Percentiles rank a stretch among this genome's conserved stretches.
phyloP scores from a whole-genome alignment of 2,329 filamentous ascomycete species.

The Phyllosticta citribraziliensis region DNA sequence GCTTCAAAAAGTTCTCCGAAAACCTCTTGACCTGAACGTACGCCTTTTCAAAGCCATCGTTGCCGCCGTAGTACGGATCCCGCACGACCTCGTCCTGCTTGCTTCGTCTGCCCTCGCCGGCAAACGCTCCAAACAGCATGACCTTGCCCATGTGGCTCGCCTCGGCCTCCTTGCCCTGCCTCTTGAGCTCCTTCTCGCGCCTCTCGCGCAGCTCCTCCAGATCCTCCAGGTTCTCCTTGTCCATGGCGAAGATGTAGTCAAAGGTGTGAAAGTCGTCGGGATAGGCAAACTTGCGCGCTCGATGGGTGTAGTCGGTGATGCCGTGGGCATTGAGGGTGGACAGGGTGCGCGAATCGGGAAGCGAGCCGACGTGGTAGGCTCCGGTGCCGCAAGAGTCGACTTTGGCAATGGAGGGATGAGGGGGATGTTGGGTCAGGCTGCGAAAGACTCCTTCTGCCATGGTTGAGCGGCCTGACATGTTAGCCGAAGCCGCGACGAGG shows the following conservation, averaged over 20 bases:
- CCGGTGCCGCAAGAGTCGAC: slow-evolving; percentile 89
- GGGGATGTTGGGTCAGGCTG: slow-evolving; percentile 46
- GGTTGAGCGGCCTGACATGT: slow-evolving; percentile 54
- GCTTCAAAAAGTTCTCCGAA: slow-evolving; percentile 62
- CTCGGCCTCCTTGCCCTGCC: slow-evolving; percentile 23
- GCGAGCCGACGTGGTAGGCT: slow-evolving; percentile 70
- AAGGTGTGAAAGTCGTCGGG: slow-evolving; percentile 70
- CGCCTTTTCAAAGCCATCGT: slow-evolving; percentile 71
- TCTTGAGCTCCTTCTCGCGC: slow-evolving; percentile 35
- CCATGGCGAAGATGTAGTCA: slow-evolving; percentile 95
- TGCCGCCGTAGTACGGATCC: slow-evolving; percentile 90
- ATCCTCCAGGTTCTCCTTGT: slow-evolving; percentile 67
- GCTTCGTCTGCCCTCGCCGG: slow-evolving; percentile 28
- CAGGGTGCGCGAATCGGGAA: slow-evolving; percentile 77
- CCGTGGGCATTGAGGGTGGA: slow-evolving; percentile 62
- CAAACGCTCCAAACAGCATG: slow-evolving; percentile 79
- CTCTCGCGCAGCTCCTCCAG: slow-evolving; percentile 49
- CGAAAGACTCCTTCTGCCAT: slow-evolving; percentile 96
- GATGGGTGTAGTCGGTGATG: slow-evolving; percentile 67
- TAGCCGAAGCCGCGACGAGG: not conserved
- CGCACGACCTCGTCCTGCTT: slow-evolving; percentile 55
- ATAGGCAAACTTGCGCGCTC: slow-evolving; percentile 60
- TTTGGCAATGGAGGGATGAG: slow-evolving; percentile 46
- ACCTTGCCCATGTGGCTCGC: slow-evolving; percentile 43
- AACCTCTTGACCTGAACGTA: slow-evolving; percentile 77